These are phyloP conservation scores for Phytophthora aleatoria DNA, from an alignment of 352 stramenopile species.

Conservation along the genomic window DNA sequence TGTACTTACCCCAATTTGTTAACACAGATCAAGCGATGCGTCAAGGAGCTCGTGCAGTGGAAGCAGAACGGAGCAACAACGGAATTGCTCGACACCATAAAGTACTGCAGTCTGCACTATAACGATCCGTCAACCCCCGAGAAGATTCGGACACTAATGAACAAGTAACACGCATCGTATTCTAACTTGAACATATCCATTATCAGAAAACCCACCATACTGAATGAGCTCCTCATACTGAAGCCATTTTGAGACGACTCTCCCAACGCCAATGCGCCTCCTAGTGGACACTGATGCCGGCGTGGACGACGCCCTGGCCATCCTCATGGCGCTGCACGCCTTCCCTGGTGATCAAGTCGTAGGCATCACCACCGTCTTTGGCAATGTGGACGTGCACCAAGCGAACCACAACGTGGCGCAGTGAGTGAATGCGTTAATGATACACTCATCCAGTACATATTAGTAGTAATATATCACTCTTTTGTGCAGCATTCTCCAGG, in stretches of 20 bases:
- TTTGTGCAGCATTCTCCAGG: conserved; percentile 62
- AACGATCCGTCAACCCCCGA: conserved; percentile 52
- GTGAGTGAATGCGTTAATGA: conserved; percentile 37
- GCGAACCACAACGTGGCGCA: conserved; percentile 83
- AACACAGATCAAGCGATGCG: conserved; percentile 58
- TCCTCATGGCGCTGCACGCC: conserved; percentile 74
- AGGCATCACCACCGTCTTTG: conserved; percentile 82
- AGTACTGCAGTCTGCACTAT: conserved; percentile 60
- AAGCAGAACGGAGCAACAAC: conserved; percentile 37
- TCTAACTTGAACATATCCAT: conserved; percentile 1
- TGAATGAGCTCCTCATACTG: not conserved
- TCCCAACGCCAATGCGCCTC: conserved; percentile 37
- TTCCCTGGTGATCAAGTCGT: conserved; percentile 61
- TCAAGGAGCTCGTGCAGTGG: conserved; percentile 56
- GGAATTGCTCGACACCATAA: conserved; percentile 56
- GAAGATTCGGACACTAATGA: conserved; percentile 51
- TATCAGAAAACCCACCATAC: no score
- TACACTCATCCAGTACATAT: not conserved
- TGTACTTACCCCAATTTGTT: not conserved
- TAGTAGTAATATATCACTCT: not conserved
- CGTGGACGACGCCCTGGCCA: conserved; percentile 77
- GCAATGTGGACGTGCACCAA: conserved; percentile 83
- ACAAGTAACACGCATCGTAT: conserved; percentile 23
- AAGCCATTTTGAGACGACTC: conserved; percentile 19
- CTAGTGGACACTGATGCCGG: conserved; percentile 83